phyloP scores from a whole-genome alignment of 176 grass and related monocot genomes.

The Musa schizocarpa region DNA sequence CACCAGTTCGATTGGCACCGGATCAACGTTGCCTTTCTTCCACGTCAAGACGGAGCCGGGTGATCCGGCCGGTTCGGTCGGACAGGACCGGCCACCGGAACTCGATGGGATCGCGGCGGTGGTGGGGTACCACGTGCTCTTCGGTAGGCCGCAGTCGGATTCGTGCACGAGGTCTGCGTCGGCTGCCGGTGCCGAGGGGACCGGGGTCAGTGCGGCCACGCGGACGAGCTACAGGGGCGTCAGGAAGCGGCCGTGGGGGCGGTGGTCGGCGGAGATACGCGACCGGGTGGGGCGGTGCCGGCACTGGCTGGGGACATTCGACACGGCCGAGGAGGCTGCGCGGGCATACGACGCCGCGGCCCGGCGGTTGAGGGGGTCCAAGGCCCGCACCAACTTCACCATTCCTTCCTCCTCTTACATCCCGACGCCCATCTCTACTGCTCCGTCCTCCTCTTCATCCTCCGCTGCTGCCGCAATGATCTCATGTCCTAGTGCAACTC shows the following conservation, averaged over 20 bases:
- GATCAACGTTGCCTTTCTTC: background rate
- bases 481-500: too few species aligned
- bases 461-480: background rate
- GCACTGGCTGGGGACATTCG: constrained; percentile 18
- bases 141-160: background rate
- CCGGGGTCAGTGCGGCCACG: background rate
- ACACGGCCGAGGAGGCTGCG: constrained; percentile 19
- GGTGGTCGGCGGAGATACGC: constrained; percentile 23
- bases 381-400: constrained; percentile 21
- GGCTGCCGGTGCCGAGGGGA: background rate
- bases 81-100: background rate
- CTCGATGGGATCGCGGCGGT: constrained; percentile 18
- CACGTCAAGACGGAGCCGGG: too few species aligned
- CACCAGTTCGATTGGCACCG: background rate
- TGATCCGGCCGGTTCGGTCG: too few species aligned
- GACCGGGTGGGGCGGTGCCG: constrained; percentile 22
- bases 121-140: constrained; percentile 18
- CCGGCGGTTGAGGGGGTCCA: constrained; percentile 8
- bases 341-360: constrained; percentile 13
- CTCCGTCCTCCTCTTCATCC: background rate
- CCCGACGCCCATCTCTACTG: background rate
- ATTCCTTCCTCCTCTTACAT: background rate
- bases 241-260: constrained; percentile 23
- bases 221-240: constrained; percentile 12
- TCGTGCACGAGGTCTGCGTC: background rate